These are phyloP conservation scores for Fusarium multiceps DNA, from an alignment of 2,329 filamentous ascomycete species.

Conservation along the genomic window DNA sequence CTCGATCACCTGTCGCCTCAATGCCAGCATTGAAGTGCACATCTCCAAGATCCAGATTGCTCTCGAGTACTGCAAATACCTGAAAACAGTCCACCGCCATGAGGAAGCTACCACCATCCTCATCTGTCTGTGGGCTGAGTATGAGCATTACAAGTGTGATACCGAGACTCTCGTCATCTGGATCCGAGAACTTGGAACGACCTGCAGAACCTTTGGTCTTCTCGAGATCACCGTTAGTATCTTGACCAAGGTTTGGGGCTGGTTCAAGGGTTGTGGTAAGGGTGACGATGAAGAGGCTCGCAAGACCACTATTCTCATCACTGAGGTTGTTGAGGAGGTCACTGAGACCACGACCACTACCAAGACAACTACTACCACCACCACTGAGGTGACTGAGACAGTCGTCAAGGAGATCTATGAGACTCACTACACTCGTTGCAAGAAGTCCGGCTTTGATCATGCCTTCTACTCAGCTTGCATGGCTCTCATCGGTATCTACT, in stretches of 20 bases:
- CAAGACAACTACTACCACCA: conserved; percentile 49
- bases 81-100: conserved; percentile 47
- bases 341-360: conserved; percentile 49
- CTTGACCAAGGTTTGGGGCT: conserved; percentile 53
- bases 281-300: conserved; percentile 49
- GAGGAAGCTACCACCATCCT: conserved; percentile 55
- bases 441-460: conserved; percentile 48
- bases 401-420: conserved; percentile 52
- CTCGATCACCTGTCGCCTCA: conserved; percentile 48
- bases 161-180: conserved; percentile 50
- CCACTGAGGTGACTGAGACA: conserved; percentile 49
- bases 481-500: conserved; percentile 50
- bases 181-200: conserved; percentile 51
- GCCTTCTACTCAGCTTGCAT: conserved; percentile 52
- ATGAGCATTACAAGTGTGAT: conserved; percentile 51
- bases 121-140: conserved; percentile 56
- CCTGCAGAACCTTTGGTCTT: conserved; percentile 51
- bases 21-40: conserved; percentile 49
- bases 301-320: conserved; percentile 52
- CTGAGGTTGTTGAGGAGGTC: conserved; percentile 54
- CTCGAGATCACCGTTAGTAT: conserved; percentile 50
- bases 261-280: conserved; percentile 52
- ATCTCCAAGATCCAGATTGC: conserved; percentile 54
- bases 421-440: conserved; percentile 51
- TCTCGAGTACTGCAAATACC: conserved; percentile 52